These are phyloP conservation scores for Persicaria maculosa DNA, from an alignment of 148 eudicot genomes.

Conservation along the genomic window DNA sequence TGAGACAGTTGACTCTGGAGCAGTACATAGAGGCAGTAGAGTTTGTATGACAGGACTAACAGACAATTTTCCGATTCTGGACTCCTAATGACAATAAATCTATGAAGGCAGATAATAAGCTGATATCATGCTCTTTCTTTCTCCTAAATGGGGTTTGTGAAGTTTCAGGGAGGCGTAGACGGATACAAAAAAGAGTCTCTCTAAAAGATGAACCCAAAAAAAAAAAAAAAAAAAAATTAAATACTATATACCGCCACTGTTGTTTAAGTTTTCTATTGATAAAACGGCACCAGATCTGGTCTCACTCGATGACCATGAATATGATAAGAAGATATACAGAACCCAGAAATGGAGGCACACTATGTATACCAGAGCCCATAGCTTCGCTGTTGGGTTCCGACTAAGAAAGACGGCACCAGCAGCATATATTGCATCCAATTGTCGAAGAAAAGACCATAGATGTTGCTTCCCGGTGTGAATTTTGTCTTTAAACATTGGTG, in stretches of 20 bases:
- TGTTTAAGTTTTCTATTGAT: slow-evolving; percentile 76
- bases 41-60: background rate
- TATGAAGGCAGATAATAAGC: background rate
- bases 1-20: background rate
- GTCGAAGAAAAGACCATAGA: slow-evolving; percentile 66
- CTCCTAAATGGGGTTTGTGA: background rate
- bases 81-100: background rate
- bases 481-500: slow-evolving; percentile 48
- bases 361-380: slow-evolving; percentile 56
- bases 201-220: background rate
- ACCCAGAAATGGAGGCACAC: slow-evolving; percentile 77
- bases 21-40: background rate
- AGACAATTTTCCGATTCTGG: background rate
- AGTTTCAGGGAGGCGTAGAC: background rate
- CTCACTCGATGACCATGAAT: slow-evolving; percentile 51
- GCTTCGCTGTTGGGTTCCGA: slow-evolving; percentile 65
- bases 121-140: background rate
- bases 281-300: slow-evolving; percentile 60
- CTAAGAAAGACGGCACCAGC: slow-evolving; percentile 63
- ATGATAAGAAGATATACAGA: slow-evolving; percentile 59
- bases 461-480: slow-evolving; percentile 70
- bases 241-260: slow-evolving; percentile 39
- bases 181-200: background rate
- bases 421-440: slow-evolving; percentile 69
- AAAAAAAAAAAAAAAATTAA: background rate